phyloP scores from a whole-genome alignment of 2,329 filamentous ascomycete species.

The Lachnellula willkommii region DNA sequence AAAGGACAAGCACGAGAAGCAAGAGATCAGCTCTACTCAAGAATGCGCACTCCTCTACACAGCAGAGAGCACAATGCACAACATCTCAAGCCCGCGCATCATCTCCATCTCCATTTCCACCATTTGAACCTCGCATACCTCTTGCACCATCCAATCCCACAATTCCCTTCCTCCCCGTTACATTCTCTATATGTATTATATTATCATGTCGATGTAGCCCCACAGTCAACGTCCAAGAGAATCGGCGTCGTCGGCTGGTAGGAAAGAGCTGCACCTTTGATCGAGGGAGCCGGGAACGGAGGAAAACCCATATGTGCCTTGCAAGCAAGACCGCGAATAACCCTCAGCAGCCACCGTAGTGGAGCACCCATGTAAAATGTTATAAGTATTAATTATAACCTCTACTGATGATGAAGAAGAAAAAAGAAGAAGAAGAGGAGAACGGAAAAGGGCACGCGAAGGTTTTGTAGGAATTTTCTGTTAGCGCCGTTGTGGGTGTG shows the following conservation, averaged over 20 bases:
- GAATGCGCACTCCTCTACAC: no score
- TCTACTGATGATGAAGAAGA: conserved; percentile 33
- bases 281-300: conserved; percentile 41
- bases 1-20: no score
- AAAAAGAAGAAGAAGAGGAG: conserved; percentile 7
- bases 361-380: conserved; percentile 34
- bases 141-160: background rate
- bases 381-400: conserved; percentile 36
- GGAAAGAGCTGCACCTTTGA: conserved; percentile 38
- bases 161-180: background rate
- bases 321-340: conserved; percentile 25
- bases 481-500: conserved; percentile 1
- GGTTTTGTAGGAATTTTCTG: conserved; percentile 13
- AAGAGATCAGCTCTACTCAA: no score
- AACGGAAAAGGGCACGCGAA: background rate
- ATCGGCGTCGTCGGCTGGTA: conserved; percentile 36
- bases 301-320: conserved; percentile 31
- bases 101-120: background rate
- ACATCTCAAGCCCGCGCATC: background rate
- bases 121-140: background rate
- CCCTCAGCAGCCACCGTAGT: conserved; percentile 39
- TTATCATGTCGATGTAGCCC: conserved; percentile 36
- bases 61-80: background rate
- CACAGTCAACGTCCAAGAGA: conserved; percentile 38
- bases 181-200: background rate